Base-by-base conservation (phyloP, 2,329 filamentous ascomycete species). In the Aspergillus quadricinctus region DNA sequence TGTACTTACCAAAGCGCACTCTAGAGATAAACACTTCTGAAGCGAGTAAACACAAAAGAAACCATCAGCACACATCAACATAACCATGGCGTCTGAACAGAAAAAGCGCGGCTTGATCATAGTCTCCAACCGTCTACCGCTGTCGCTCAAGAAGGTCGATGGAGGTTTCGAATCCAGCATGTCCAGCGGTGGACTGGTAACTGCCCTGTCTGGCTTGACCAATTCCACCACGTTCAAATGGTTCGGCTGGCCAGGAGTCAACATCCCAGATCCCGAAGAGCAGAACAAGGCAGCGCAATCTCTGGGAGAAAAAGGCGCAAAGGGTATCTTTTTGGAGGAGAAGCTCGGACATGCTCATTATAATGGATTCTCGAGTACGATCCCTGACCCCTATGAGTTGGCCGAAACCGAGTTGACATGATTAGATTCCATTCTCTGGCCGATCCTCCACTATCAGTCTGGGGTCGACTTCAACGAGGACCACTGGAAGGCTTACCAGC, bases 161-260 rank as follows among this genome's bases (percentile, higher is more conserved):
- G 90, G 89, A 64, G 84, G 84, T 65, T 97, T 93, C 76, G 81
- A 85, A 66, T 93, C 95, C 72, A 88, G 86, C 68, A 90, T 95
- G 83, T 96, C 92, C 48, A 96, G 92, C 9, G 92, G 92, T 54
- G 92, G 92, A 14, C 83, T 97, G 23, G 92, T 97, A 66, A 96
- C 90, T 27, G 92, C 92, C 21, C 80, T 97, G 54, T 93, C 90
- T 55, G 92, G 92, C 27, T 78, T 97, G 51, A 88, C 89, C 67
- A 96, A 96, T 75, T 88, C 89, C 3, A 95, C 90, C 19, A 89
- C 86, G 64, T 96, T 96, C 74, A 88, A 90, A 70, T 97, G 93
- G 92, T 97, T 96, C 75, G 93, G 92, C 60, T 97, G 93, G 93
- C 92, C 93, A 0, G 92, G 93, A 17, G 79, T 94, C 23, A 89